A percentile compares a stretch with the other conserved stretches of the same genome.
Conservation (phyloP, 1,284 basidiomycete genomes). For the Clitocybe nebularis region DNA sequence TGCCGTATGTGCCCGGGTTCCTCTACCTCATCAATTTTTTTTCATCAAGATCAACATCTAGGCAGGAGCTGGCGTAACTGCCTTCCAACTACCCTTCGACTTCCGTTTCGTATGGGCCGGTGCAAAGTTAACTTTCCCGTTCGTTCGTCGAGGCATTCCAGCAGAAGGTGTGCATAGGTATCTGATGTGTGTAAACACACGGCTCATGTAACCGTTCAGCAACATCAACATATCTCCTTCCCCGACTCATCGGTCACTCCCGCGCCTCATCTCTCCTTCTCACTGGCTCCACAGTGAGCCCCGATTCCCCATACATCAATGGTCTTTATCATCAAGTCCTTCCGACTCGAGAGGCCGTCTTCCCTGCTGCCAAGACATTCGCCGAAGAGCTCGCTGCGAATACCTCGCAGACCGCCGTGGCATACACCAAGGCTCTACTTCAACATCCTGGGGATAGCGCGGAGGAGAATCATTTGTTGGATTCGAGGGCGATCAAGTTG, state of each 20-base stretch:
- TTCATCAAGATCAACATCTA: conserved; percentile 16
- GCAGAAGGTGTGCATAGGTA: conserved; percentile 39
- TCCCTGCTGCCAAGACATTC: conserved; percentile 47
- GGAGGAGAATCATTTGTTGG: conserved; percentile 52
- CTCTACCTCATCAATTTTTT: background rate
- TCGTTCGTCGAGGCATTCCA: conserved; percentile 50
- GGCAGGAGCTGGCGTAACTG: conserved; percentile 53
- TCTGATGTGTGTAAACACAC: too few relatives aligned
- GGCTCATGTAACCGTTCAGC: too few relatives aligned
- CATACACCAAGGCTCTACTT: conserved; percentile 48
- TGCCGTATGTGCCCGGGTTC: conserved; percentile 40
- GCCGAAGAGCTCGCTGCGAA: conserved; percentile 48
- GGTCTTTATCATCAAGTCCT: conserved; percentile 45
- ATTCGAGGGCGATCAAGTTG: conserved; percentile 44
- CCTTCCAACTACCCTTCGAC: conserved; percentile 53
- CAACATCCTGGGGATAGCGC: conserved; percentile 44
- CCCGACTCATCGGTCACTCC: conserved; percentile 48
- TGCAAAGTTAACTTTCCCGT: conserved; percentile 51
- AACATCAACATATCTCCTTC: conserved; percentile 48
- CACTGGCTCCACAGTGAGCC: conserved; percentile 39
- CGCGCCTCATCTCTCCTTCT: conserved; percentile 48
- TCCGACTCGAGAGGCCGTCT: conserved; percentile 45
- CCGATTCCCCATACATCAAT: conserved; percentile 40
- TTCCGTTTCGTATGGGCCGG: conserved; percentile 52
- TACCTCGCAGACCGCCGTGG: conserved; percentile 46